These are phyloP conservation scores for Parsonsia alboflavescens DNA, from an alignment of 257 asterid genomes.

Conservation along the genomic window DNA sequence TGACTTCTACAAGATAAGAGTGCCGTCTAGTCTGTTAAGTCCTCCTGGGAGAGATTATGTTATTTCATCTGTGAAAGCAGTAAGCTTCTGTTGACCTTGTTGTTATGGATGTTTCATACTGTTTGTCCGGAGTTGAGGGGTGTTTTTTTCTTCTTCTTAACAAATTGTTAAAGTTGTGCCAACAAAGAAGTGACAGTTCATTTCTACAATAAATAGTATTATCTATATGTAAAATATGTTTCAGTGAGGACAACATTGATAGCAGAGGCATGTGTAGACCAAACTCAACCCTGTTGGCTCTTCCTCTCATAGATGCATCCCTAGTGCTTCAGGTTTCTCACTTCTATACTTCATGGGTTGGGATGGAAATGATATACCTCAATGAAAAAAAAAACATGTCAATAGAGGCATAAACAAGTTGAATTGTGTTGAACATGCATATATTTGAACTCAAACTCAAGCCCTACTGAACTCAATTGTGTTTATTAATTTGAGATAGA, in stretches of 20 bases:
- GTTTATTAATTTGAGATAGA: background rate
- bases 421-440: background rate
- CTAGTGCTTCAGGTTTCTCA: background rate
- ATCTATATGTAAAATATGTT: background rate
- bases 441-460: background rate
- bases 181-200: background rate
- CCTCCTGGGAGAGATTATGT: conserved; percentile 70
- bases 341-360: background rate
- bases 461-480: background rate
- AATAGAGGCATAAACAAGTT: background rate
- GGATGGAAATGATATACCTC: background rate
- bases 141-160: background rate
- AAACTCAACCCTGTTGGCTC: background rate
- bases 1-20: conserved; percentile 78
- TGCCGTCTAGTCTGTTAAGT: conserved; percentile 70
- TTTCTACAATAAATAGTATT: background rate
- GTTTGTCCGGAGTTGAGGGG: background rate
- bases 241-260: background rate
- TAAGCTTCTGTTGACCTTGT: conserved; percentile 29
- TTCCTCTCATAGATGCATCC: background rate
- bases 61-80: conserved; percentile 87
- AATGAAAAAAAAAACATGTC: background rate
- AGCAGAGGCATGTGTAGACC: background rate
- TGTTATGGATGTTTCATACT: background rate
- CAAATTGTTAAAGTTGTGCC: background rate